Evolutionary conservation across 2,329 filamentous ascomycete genomes (phyloP), one percentile per base, ranked within the genome.

Genomic region (Diaporthe nobilis): DNA sequence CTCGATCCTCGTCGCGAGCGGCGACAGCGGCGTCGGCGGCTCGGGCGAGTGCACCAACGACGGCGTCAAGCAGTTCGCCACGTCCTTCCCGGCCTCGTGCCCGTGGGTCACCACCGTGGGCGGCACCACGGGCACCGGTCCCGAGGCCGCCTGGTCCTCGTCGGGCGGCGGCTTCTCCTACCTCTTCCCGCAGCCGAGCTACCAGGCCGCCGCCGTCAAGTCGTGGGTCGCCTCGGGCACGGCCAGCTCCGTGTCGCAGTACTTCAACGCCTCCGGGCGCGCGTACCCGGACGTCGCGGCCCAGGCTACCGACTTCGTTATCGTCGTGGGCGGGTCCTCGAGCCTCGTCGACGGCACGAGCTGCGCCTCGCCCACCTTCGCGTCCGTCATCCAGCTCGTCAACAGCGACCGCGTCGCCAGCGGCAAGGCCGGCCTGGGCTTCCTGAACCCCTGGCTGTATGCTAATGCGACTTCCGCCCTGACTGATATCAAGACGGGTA

Each of bases 101-200:
- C 92, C 92, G 0, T 93, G 90, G 76, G 88, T 93, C 67, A 93
- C 92, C 0, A 81, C 88, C 0, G 90, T 93, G 1, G 92, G 92
- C 2, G 91, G 88, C 1, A 93, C 92, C 0, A 84, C 86, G 77
- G 86, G 76, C 1, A 82, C 78, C 77, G 86, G 75, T 12, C 91
- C 91, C 1, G 92, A 93, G 80, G 81, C 80, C 49, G 88, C 88
- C 9, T 86, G 88, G 57, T 80, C 86, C 28, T 91, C 90, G 77
- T 89, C 90, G 0, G 88, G 85, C 0, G 87, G 87, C 22, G 88
- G 88, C 25, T 89, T 89, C 82, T 88, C 87, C 57, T 84, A 86
- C 58, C 84, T 87, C 77, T 89, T 87, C 79, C 10, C 79, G 2
- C 84, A 85, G 9, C 86, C 88, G 0, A 76, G 74, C 61, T 89